These are phyloP conservation scores for Lyophyllum decastes DNA, from an alignment of 768 basidiomycete species.

Conservation along the genomic window DNA sequence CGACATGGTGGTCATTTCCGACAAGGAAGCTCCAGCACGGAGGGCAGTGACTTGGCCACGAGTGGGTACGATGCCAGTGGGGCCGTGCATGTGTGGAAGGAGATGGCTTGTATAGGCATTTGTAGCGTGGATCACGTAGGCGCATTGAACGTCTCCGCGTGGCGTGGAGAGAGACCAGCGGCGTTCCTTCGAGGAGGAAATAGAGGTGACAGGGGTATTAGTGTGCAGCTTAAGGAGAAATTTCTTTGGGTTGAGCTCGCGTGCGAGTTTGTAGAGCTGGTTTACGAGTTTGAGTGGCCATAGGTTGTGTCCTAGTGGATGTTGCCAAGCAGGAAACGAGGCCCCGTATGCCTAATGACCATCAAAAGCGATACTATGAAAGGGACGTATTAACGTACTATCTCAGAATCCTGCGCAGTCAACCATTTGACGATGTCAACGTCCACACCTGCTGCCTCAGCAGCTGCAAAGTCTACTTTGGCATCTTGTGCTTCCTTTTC, in stretches of 20 bases:
- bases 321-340: conserved; percentile 50
- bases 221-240: conserved; percentile 66
- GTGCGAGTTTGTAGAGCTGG: conserved; percentile 51
- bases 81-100: conserved; percentile 65
- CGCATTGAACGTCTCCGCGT: conserved; percentile 61
- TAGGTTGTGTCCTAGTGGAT: conserved; percentile 57
- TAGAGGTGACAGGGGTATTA: conserved; percentile 63
- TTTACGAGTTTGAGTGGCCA: conserved; percentile 86
- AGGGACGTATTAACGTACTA: conserved; percentile 35
- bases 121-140: conserved; percentile 80
- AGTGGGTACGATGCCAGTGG: conserved; percentile 61
- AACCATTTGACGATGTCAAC: conserved; percentile 48
- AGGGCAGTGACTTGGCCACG: conserved; percentile 67
- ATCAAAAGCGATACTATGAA: background rate
- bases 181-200: conserved; percentile 27
- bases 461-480: conserved; percentile 51
- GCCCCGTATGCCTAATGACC: conserved; percentile 41
- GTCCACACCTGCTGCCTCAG: conserved; percentile 51
- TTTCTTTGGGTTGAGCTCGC: conserved; percentile 20
- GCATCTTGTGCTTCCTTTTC: conserved; percentile 40
- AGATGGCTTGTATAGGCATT: conserved; percentile 83
- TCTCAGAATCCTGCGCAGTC: conserved; percentile 42
- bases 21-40: conserved; percentile 35
- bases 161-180: conserved; percentile 63
- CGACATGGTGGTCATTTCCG: conserved; percentile 41